Base-by-base conservation (phyloP, 202 grass and related monocot genomes). In the Carex sylvatica region DNA sequence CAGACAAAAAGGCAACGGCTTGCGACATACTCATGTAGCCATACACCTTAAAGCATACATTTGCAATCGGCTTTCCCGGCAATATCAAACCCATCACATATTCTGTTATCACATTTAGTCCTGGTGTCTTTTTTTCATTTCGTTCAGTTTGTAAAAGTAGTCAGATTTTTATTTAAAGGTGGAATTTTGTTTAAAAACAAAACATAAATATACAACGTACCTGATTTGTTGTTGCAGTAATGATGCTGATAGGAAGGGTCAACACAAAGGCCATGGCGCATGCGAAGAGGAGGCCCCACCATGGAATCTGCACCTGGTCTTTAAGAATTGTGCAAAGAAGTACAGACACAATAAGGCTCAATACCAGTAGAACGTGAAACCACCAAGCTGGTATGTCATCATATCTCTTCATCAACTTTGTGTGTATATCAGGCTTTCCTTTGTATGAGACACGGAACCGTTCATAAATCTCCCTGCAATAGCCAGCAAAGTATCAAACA, bases 21-120 rank as follows among this genome's bases (percentile, higher is more conserved):
- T 97, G 90, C 10, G 53, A 63, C 92, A 94, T 94, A 82, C 94
- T 97, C 94, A 97, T 94, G 63, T 89, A 91, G 38, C 94, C 92
- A 22, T 97, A 97, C 28, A 88, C 83, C 78, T 97, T 97, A 83
- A 94, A 97, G 83, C 94, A 97, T 38, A 97, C 94, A 56, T 91
- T 91, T 55, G 90, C 87, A 16, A 97, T 94, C 44, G 94, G 94
- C 80, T 80, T 92, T 16, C 94, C 94, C 3, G 94, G 94, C 87
- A 79, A 49, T 61, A 97, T 92, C 11, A 94, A 47, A 55, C 94
- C 94, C 71, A 94, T 92, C 51, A 74, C 82, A 38, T 94, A 97
- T 61, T 97, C 94, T 0, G 94, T 92, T 63, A 97, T 97, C 30
- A 94, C 88, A 76, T 97, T 97, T 36, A 94, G 81, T 16, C 94